These are phyloP conservation scores for Epichloe gansuensis DNA, from an alignment of 2,329 filamentous ascomycete genomes.

Conservation along the genomic window DNA sequence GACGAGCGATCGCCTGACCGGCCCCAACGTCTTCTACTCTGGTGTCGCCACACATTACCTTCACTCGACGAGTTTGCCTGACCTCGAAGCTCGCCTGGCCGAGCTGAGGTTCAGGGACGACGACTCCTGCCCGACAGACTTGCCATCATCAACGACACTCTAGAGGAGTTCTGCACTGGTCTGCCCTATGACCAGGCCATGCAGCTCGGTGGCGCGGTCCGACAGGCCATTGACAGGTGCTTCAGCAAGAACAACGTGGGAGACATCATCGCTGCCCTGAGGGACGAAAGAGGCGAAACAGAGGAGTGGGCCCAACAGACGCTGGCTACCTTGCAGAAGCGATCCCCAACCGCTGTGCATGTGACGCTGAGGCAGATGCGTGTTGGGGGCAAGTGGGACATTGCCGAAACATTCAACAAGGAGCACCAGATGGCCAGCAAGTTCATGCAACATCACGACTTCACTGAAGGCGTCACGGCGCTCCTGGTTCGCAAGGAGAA, in stretches of 20 bases:
- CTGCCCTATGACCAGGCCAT: constrained; percentile 65
- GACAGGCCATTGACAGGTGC: constrained; percentile 74
- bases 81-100: constrained; percentile 71
- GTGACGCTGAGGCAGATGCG: constrained; percentile 79
- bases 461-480: constrained; percentile 80
- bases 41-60: constrained; percentile 94
- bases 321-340: constrained; percentile 57
- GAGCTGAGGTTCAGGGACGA: constrained; percentile 84
- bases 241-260: constrained; percentile 56
- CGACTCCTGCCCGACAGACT: constrained; percentile 51
- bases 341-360: constrained; percentile 77
- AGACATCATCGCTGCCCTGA: constrained; percentile 59
- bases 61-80: constrained; percentile 74
- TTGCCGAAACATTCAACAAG: constrained; percentile 70
- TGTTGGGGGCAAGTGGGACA: constrained; percentile 62
- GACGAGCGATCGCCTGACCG: constrained; percentile 72
- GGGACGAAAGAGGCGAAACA: constrained; percentile 37
- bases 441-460: constrained; percentile 90
- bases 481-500: constrained; percentile 59
- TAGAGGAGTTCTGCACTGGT: constrained; percentile 83
- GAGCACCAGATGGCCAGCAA: constrained; percentile 74
- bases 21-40: constrained; percentile 77
- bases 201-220: constrained; percentile 54
- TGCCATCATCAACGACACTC: constrained; percentile 67
- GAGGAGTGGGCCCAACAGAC: constrained; percentile 71